Base-by-base conservation (phyloP, 1,284 basidiomycete species). In the Fistulinella staudtii region DNA sequence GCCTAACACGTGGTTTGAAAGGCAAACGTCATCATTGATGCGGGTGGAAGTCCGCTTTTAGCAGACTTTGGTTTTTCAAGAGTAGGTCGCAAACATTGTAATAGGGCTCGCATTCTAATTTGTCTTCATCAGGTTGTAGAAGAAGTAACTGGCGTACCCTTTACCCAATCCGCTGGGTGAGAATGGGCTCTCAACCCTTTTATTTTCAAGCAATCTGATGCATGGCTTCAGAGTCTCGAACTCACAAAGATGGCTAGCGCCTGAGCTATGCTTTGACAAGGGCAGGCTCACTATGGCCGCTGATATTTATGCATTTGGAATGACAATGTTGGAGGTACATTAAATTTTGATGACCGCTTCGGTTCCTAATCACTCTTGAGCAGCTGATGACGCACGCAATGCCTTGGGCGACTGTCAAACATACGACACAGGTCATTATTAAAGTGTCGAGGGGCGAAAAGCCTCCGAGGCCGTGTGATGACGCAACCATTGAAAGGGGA, bases 1-100 rank as follows among this genome's bases (percentile, higher is more conserved):
- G 28, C 5, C 36, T 52, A 22, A 62, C 15, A n/a, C n/a, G 2
- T 33, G n/a, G n/a, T 40, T 21, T 45, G n/a, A 46, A 40, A 80
- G 78, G 66, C 66, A 23, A 82, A 79, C 49, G 69, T 82, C 15
- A 66, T 77, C 22, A 72, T 82, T 22, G 61, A 75, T 52, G 56
- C 63, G 14, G 45, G 56, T 27, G 75, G 77, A 0, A 60, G 68
- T 15, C 76, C 79, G 17, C 63, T 77, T 13, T 62, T 82, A 18
- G 71, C 79, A 5, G 79, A 82, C 52, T 82, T 80, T 54, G 78
- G 79, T 13, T 65, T 82, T 34, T 75, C 77, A 14, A 69, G 73
- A 58, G 75, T 75, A 45, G 24, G 57, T 39, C 9, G 13, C 18
- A 17, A 27, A 21, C 31, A 35, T 6, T 23, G 4, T 22, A 10